phyloP scores from a whole-genome alignment of 345 rosid species.

The Eucalyptus shirleyi region DNA sequence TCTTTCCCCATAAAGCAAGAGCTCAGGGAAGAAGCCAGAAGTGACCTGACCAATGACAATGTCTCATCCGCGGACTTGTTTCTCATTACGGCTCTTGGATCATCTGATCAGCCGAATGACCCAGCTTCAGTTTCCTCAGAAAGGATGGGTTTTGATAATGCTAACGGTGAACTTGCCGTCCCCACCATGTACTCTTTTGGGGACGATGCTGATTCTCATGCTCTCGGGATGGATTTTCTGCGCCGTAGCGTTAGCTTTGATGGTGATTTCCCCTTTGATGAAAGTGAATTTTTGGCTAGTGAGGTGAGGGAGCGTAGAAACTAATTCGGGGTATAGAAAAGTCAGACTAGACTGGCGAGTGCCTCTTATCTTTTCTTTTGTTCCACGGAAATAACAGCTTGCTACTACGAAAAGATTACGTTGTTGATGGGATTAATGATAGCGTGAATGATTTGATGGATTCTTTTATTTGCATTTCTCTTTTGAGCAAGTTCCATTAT shows the following conservation, averaged over 20 bases:
- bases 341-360: neutral
- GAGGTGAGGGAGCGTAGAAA: neutral
- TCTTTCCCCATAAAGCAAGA: neutral
- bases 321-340: neutral
- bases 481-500: neutral
- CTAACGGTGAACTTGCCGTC: neutral
- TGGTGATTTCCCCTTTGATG: neutral
- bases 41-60: neutral
- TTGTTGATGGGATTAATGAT: neutral
- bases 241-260: neutral
- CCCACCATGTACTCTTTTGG: neutral
- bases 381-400: neutral
- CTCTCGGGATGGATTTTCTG: neutral
- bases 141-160: neutral
- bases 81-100: neutral
- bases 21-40: neutral
- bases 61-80: neutral
- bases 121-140: neutral
- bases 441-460: neutral
- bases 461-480: neutral
- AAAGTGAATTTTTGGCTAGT: neutral
- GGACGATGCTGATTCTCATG: neutral
- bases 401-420: neutral
- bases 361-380: neutral
- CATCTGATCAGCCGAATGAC: neutral